Evolutionary conservation across 495 filamentous ascomycete genomes (phyloP).

Genomic region (Immersiella caudata): DNA sequence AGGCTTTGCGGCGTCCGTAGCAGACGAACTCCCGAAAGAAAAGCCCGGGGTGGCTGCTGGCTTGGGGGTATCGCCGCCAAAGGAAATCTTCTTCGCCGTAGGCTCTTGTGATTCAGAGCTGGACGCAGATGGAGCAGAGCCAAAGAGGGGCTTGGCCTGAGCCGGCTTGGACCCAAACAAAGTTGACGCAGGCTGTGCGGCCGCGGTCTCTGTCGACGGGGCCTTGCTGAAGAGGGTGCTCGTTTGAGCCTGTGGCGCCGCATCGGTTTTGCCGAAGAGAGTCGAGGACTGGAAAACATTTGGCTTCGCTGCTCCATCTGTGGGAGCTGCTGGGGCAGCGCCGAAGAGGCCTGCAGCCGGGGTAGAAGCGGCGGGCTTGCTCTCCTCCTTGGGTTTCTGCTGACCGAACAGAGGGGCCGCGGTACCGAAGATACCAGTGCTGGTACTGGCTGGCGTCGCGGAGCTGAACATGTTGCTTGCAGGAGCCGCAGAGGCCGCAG

Average conservation of each 20-base stretch:
- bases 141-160: conserved; percentile 29
- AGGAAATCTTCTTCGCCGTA: conserved; percentile 28
- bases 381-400: conserved; percentile 26
- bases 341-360: conserved; percentile 29
- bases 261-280: conserved; percentile 49
- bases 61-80: conserved; percentile 35
- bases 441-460: conserved; percentile 19
- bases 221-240: conserved; percentile 38
- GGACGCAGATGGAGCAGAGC: conserved; percentile 24
- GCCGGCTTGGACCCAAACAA: conserved; percentile 32
- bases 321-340: conserved; percentile 13
- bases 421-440: conserved; percentile 28
- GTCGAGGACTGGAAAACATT: conserved; percentile 44
- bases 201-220: conserved; percentile 27
- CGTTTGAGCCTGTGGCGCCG: conserved; percentile 26
- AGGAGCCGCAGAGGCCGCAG: conserved; percentile 28
- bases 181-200: conserved; percentile 25
- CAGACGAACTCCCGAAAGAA: conserved; percentile 22
- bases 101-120: conserved; percentile 26
- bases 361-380: conserved; percentile 21
- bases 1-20: conserved; percentile 26
- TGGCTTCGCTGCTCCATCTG: conserved; percentile 32
- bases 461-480: conserved; percentile 34
- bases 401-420: conserved; percentile 21
- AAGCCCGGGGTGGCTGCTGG: conserved; percentile 25